Evolutionary conservation across 768 basidiomycete species (phyloP).

Genomic region (Tylopilus felleus): DNA sequence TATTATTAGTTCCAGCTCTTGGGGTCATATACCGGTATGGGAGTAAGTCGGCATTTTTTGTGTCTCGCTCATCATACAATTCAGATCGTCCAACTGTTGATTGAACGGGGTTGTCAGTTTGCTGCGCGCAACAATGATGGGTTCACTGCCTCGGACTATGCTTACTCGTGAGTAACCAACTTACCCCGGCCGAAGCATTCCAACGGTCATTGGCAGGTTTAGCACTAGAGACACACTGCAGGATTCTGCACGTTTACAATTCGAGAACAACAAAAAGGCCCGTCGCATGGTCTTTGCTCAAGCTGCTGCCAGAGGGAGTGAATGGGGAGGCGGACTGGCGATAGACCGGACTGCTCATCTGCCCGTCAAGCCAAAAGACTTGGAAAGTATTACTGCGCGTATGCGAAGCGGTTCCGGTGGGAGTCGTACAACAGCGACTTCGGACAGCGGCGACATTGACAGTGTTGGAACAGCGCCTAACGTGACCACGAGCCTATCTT

Average conservation of each 20-base stretch:
- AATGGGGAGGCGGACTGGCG: constrained; percentile 48
- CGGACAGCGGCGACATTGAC: constrained; percentile 68
- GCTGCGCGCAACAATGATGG: constrained; percentile 84
- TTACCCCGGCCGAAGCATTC: background rate
- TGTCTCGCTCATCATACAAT: constrained; percentile 9
- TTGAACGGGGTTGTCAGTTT: constrained; percentile 86
- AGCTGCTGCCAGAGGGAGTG: constrained; percentile 63
- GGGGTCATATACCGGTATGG: constrained; percentile 79
- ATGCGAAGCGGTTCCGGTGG: constrained; percentile 81
- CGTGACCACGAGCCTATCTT: constrained; percentile 46
- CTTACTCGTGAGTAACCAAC: constrained; percentile 45
- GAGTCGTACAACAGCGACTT: constrained; percentile 72
- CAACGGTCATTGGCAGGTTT: constrained; percentile 41
- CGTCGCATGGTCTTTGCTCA: constrained; percentile 71
- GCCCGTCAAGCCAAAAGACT: constrained; percentile 43
- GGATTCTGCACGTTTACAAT: constrained; percentile 75
- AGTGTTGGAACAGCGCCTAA: constrained; percentile 39
- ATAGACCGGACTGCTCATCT: constrained; percentile 45
- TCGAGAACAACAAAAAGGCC: constrained; percentile 75
- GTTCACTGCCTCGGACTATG: constrained; percentile 90
- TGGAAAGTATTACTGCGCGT: constrained; percentile 42
- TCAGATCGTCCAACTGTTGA: constrained; percentile 79
- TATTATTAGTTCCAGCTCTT: constrained; percentile 69
- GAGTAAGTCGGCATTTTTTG: constrained; percentile 1
- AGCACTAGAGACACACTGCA: constrained; percentile 75